These are phyloP conservation scores for Grammothele lineata DNA, from an alignment of 768 basidiomycete genomes.

Conservation along the genomic window DNA sequence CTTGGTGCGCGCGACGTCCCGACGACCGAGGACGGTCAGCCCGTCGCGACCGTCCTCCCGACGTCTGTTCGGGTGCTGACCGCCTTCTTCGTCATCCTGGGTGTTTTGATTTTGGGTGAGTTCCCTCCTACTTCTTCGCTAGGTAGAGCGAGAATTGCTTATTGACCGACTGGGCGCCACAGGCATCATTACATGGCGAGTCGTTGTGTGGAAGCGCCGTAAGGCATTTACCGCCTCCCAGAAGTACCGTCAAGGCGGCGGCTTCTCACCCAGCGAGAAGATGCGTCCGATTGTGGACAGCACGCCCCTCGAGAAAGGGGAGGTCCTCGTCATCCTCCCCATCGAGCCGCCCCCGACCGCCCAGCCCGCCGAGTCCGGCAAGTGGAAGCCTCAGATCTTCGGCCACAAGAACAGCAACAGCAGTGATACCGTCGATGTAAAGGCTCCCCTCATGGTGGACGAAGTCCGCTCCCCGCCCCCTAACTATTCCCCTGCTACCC, in stretches of 20 bases:
- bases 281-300: conserved; percentile 13
- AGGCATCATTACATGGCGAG: conserved; percentile 18
- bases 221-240: conserved; percentile 12
- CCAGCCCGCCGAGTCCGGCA: conserved; percentile 3
- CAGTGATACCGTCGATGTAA: conserved; percentile 3
- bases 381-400: conserved; percentile 12
- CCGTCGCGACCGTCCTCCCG: conserved; percentile 9
- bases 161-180: too few species aligned
- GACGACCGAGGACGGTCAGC: conserved; percentile 1
- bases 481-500: conserved; percentile 12
- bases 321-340: conserved; percentile 16
- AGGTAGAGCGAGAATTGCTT: too few species aligned
- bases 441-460: not conserved
- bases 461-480: conserved; percentile 14
- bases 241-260: conserved; percentile 10
- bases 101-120: conserved; percentile 17
- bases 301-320: conserved; percentile 11
- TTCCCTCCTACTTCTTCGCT: too few species aligned
- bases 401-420: not conserved
- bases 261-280: conserved; percentile 14
- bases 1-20: not conserved
- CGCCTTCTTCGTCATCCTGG: conserved; percentile 16
- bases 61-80: conserved; percentile 13
- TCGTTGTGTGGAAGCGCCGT: conserved; percentile 17
- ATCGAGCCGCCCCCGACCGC: conserved; percentile 13